Base-by-base conservation (phyloP, 108 stramenopile species). In the Thalassiosira profunda region DNA sequence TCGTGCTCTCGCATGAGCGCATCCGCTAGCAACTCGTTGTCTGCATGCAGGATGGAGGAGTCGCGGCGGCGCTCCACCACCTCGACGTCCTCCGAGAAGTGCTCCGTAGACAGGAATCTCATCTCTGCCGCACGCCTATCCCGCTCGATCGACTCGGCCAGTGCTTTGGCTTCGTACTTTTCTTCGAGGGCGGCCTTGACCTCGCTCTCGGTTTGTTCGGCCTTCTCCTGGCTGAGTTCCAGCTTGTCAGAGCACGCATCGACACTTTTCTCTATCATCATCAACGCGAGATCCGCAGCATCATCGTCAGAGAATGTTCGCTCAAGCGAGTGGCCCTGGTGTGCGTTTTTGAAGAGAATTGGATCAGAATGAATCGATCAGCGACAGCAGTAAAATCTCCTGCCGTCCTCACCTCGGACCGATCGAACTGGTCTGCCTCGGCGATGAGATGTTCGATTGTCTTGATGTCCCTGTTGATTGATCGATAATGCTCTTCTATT, bases 221-320 rank as follows among this genome's bases (percentile, higher is more conserved):
- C 51, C 29, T 52, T 52, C n/a, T 52, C 51, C 5, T 7, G 29
- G 14, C 51, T 17, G n/a, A 52, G 15, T 52, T 52, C 51, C 12
- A 52, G 51, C 51, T 8, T 52, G 21, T 52, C 51, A 23, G 21
- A 17, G 6, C 33, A 30, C 7, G 51, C 51, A 52, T 15, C n/a
- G 17, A 52, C 51, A 17, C 33, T 35, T 34, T 52, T 52, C 29
- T 52, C 51, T 34, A 52, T 52, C 51, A 52, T 52, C 8, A 52
- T 5, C 51, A 52, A 34, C 6, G 51, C 51, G 0, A 52, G 51
- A 52, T 52, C 51, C 18, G 51, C 51, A 52, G 51, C 51, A 52
- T 52, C 51, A 52, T 23, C n/a, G 2, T 52, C 23, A 0, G 51
- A 52, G 28, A 52, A 52, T 3, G 51, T 52, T 15, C 28, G 15